A percentile compares a stretch with the other conserved stretches of the same genome.
Conservation (phyloP, 2,329 filamentous ascomycete genomes). For the Penicillium occitanis region DNA sequence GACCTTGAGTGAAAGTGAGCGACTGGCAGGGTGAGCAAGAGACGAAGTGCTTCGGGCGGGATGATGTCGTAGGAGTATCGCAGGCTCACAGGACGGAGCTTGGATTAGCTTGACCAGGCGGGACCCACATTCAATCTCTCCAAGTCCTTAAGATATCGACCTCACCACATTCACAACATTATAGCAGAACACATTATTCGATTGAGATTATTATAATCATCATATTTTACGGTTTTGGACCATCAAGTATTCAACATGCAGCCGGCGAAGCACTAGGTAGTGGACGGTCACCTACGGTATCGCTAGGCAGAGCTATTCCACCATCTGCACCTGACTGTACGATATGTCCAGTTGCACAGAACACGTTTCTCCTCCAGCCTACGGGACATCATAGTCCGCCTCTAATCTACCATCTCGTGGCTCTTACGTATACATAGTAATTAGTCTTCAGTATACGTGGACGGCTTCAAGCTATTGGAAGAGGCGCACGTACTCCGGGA, state of each 20-base stretch:
- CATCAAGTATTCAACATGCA: background rate
- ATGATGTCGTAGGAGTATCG: conserved; percentile 17
- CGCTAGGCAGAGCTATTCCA: background rate
- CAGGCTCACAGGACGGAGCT: conserved; percentile 10
- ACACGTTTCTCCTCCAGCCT: background rate
- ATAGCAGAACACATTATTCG: background rate
- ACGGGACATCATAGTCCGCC: background rate
- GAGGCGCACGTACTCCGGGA: background rate
- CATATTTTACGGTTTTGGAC: background rate
- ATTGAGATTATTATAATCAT: background rate
- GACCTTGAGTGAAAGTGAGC: background rate
- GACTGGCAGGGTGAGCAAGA: conserved; percentile 6
- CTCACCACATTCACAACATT: background rate
- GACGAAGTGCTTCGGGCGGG: conserved; percentile 6
- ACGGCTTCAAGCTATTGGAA: background rate
- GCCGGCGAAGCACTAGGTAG: background rate
- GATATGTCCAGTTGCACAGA: background rate
- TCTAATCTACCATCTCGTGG: background rate
- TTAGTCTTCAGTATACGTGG: background rate
- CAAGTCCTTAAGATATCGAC: background rate
- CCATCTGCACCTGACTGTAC: background rate
- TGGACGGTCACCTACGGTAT: background rate
- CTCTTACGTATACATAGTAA: background rate
- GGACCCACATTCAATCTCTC: background rate
- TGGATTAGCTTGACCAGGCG: conserved; percentile 4